phyloP scores from a whole-genome alignment of 2,329 filamentous ascomycete genomes.

The Helminthosporium solani region DNA sequence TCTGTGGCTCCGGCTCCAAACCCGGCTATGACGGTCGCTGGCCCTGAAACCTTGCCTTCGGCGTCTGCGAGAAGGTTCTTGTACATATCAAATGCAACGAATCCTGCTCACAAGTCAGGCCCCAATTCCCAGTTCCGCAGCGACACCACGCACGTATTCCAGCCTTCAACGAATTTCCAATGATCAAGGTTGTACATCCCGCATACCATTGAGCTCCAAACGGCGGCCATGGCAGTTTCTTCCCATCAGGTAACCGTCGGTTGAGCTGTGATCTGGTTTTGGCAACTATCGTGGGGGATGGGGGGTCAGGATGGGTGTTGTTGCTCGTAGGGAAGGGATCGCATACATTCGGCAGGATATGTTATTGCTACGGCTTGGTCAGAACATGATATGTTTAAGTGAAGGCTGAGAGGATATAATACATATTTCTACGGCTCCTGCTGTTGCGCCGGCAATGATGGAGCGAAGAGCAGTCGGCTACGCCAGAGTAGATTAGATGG shows the following conservation, averaged over 20 bases:
- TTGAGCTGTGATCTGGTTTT: conserved; percentile 96
- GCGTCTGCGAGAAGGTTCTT: conserved; percentile 79
- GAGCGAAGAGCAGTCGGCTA: conserved; percentile 81
- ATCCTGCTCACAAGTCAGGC: conserved; percentile 55
- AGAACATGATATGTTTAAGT: conserved; percentile 10
- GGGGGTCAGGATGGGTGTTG: neutral
- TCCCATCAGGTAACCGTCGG: conserved; percentile 71
- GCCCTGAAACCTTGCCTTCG: conserved; percentile 85
- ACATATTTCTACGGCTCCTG: conserved; percentile 93
- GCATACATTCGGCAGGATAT: conserved; percentile 86
- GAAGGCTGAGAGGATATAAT: conserved; percentile 26
- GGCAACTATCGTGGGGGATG: conserved; percentile 65
- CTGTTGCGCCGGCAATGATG: conserved; percentile 88
- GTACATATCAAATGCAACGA: conserved; percentile 95
- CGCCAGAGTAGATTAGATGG: conserved; percentile 9
- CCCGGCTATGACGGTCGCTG: conserved; percentile 86
- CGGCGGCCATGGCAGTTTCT: conserved; percentile 92
- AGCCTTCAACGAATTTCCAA: conserved; percentile 95
- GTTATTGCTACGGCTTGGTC: conserved; percentile 67
- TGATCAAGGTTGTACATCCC: conserved; percentile 93
- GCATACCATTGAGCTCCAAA: conserved; percentile 97
- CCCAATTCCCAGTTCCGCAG: too few relatives aligned
- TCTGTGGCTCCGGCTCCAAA: conserved; percentile 95
- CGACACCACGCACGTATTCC: conserved; percentile 73
- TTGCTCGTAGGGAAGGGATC: neutral